These are phyloP conservation scores for Phylloporus rhodoxanthus DNA, from an alignment of 768 basidiomycete genomes.

Conservation along the genomic window DNA sequence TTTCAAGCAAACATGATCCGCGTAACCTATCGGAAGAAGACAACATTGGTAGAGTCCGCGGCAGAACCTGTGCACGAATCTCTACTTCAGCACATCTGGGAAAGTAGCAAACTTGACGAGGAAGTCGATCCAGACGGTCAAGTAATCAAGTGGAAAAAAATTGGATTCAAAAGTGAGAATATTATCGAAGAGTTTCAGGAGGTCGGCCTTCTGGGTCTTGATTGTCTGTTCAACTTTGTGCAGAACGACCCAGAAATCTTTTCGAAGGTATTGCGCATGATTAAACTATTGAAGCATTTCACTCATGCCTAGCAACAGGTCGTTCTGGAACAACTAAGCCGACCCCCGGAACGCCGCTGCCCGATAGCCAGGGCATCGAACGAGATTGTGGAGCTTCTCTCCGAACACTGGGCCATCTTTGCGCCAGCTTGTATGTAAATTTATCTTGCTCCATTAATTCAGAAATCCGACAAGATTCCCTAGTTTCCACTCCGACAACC, in stretches of 20 bases:
- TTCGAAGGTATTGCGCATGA: constrained; percentile 47
- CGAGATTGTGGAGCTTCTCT: constrained; percentile 77
- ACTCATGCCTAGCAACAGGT: constrained; percentile 40
- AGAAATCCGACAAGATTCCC: constrained; percentile 6
- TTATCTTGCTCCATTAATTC: neutral
- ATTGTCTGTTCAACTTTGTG: constrained; percentile 76
- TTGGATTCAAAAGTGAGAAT: constrained; percentile 76
- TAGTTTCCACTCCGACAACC: constrained; percentile 69
- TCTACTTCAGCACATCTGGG: constrained; percentile 66
- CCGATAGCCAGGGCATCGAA: constrained; percentile 80
- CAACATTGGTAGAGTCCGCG: constrained; percentile 67
- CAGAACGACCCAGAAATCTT: constrained; percentile 65
- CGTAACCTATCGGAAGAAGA: constrained; percentile 76
- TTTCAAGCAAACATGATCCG: constrained; percentile 84
- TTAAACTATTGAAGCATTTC: neutral
- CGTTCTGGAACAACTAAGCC: constrained; percentile 72
- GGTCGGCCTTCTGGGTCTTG: constrained; percentile 75
- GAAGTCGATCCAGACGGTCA: constrained; percentile 46
- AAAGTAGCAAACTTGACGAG: constrained; percentile 48
- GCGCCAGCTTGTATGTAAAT: constrained; percentile 69
- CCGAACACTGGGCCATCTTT: constrained; percentile 81
- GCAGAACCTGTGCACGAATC: constrained; percentile 51
- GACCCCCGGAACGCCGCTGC: constrained; percentile 69
- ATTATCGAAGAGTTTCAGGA: constrained; percentile 70
- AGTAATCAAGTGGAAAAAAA: constrained; percentile 62